phyloP scores from a whole-genome alignment of 257 asterid species.

The Nicotiana tomentosiformis region DNA sequence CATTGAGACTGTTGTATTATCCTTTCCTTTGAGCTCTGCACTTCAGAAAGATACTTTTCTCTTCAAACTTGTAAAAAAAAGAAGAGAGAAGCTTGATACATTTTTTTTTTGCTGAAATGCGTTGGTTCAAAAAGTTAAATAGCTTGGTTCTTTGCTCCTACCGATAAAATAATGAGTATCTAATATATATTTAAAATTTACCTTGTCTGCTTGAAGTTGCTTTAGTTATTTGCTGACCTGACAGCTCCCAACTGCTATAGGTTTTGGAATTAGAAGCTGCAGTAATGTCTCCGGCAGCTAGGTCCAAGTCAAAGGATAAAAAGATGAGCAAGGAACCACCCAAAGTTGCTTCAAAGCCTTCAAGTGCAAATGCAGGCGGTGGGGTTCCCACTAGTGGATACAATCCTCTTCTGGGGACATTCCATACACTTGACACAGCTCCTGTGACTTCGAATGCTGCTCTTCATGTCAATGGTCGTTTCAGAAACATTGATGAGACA shows the following conservation, averaged over 20 bases:
- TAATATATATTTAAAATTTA: not conserved
- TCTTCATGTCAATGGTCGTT: constrained; percentile 65
- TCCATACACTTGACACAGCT: constrained; percentile 61
- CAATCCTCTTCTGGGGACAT: constrained; percentile 74
- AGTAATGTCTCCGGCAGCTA: constrained; percentile 71
- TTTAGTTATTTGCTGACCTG: constrained; percentile 17
- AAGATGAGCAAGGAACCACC: constrained; percentile 61
- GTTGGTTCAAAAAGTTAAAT: not conserved
- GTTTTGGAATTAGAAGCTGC: constrained; percentile 22
- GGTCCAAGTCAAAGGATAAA: constrained; percentile 76
- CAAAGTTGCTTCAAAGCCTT: constrained; percentile 58
- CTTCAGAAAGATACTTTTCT: not conserved
- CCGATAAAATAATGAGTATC: not conserved
- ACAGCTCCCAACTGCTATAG: constrained; percentile 28
- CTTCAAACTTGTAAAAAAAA: not conserved
- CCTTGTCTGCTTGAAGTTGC: constrained; percentile 9
- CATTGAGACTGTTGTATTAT: not conserved
- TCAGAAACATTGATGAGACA: constrained; percentile 70
- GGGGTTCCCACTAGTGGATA: constrained; percentile 70
- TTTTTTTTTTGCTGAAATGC: not conserved
- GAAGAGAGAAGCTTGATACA: not conserved
- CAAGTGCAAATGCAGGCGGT: constrained; percentile 36
- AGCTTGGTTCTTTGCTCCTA: not conserved
- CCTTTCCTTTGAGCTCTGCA: not conserved
- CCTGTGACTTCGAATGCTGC: constrained; percentile 46